These are phyloP conservation scores for Vanrija sp. DNA, from an alignment of 1,284 basidiomycete species.

Conservation along the genomic window DNA sequence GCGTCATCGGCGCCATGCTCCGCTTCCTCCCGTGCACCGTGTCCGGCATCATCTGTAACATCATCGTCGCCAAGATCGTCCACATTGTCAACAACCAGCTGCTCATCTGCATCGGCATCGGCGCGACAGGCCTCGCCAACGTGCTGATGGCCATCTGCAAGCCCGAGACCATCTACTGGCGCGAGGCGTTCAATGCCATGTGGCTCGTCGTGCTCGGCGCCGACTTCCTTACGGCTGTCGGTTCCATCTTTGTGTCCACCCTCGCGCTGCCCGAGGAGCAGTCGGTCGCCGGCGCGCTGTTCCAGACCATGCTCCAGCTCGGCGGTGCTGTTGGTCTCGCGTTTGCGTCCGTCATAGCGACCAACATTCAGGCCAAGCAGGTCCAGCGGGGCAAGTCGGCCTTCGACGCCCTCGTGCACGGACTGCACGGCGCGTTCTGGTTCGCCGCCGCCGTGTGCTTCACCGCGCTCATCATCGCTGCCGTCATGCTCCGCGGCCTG, in stretches of 20 bases:
- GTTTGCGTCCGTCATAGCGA: slow-evolving; percentile 67
- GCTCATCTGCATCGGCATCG: slow-evolving; percentile 59
- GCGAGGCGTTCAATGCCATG: slow-evolving; percentile 72
- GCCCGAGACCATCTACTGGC: slow-evolving; percentile 66
- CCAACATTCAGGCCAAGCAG: slow-evolving; percentile 21
- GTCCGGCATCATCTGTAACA: slow-evolving; percentile 64
- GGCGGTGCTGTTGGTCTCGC: slow-evolving; percentile 72
- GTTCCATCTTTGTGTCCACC: slow-evolving; percentile 70
- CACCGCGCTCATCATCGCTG: slow-evolving; percentile 30
- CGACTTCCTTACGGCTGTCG: slow-evolving; percentile 72
- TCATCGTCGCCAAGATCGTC: slow-evolving; percentile 46
- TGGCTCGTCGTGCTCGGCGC: slow-evolving; percentile 68
- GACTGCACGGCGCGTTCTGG: slow-evolving; percentile 42
- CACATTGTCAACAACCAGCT: slow-evolving; percentile 33
- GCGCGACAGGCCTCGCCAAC: slow-evolving; percentile 58
- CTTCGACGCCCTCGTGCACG: slow-evolving; percentile 22
- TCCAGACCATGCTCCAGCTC: slow-evolving; percentile 54
- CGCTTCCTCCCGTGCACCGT: slow-evolving; percentile 73
- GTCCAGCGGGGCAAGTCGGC: slow-evolving; percentile 12
- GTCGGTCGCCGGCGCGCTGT: slow-evolving; percentile 65
- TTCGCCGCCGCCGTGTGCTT: slow-evolving; percentile 38
- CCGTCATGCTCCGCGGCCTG: slow-evolving; percentile 33
- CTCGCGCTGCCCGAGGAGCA: slow-evolving; percentile 70
- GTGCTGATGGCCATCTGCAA: slow-evolving; percentile 70
- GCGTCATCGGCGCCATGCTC: slow-evolving; percentile 62